These are phyloP conservation scores for Phaeosphaeriaceae sp. DNA, from an alignment of 2,329 filamentous ascomycete species.

Conservation along the genomic window DNA sequence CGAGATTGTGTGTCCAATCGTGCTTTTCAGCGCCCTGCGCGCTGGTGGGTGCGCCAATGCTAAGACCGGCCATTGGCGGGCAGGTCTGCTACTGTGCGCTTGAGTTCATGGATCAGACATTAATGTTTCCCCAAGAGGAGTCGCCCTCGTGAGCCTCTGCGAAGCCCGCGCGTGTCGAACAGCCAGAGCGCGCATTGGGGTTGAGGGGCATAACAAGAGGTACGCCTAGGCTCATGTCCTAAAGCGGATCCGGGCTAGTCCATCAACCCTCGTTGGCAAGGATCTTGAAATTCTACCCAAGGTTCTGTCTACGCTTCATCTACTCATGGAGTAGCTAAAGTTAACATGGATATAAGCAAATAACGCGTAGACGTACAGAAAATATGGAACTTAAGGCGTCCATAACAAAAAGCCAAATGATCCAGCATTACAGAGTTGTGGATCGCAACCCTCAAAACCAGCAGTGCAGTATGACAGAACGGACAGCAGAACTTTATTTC, in stretches of 20 bases:
- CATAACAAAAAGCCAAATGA: too few species aligned
- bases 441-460: too few species aligned
- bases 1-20: conserved; percentile 31
- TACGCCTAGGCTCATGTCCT: not conserved
- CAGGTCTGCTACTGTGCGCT: not conserved
- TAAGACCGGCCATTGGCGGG: not conserved
- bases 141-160: not conserved
- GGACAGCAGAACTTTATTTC: too few species aligned
- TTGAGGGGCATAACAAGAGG: not conserved
- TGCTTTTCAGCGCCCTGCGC: not conserved
- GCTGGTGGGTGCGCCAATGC: not conserved
- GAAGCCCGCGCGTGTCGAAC: not conserved
- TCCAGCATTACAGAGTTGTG: too few species aligned
- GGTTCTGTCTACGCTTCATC: too few species aligned
- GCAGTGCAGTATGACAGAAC: too few species aligned
- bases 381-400: too few species aligned
- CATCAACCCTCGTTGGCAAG: too few species aligned
- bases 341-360: too few species aligned
- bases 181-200: not conserved
- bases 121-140: not conserved
- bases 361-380: too few species aligned
- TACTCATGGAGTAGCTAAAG: too few species aligned
- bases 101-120: not conserved
- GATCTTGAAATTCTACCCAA: too few species aligned
- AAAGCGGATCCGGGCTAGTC: not conserved